Conservation (phyloP, 805 yeast species). For the Candida oleophila region DNA sequence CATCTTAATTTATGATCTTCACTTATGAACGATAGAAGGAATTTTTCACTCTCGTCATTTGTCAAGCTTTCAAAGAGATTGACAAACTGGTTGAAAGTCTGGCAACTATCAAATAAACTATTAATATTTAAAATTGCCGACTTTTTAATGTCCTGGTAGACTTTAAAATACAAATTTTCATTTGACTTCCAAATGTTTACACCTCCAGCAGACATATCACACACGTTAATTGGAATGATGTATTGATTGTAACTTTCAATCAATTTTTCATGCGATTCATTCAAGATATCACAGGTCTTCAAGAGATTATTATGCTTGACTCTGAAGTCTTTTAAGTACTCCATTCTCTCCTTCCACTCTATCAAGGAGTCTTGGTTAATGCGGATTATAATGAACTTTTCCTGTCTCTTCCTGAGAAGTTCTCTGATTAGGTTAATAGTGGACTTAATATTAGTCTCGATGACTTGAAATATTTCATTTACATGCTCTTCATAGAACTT, state of each 20-base stretch:
- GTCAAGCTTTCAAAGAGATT: conserved; percentile 22
- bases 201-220: conserved; percentile 35
- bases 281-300: conserved; percentile 25
- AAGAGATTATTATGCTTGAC: conserved; percentile 51
- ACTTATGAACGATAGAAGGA: conserved; percentile 26
- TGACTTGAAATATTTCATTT: conserved; percentile 37
- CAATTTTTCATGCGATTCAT: conserved; percentile 16
- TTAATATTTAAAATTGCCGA: conserved; percentile 23
- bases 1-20: conserved; percentile 36
- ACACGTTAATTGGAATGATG: conserved; percentile 24
- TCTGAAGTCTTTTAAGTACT: conserved; percentile 46
- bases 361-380: conserved; percentile 43
- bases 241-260: conserved; percentile 27
- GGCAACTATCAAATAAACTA: conserved; percentile 23
- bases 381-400: conserved; percentile 64
- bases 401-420: conserved; percentile 67
- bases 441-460: conserved; percentile 65
- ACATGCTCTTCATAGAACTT: conserved; percentile 19
- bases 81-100: conserved; percentile 25
- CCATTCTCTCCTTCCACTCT: conserved; percentile 42
- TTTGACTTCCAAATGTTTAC: conserved; percentile 26
- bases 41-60: conserved; percentile 9
- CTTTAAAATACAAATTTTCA: conserved; percentile 24
- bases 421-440: conserved; percentile 71
- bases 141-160: conserved; percentile 20